These are phyloP conservation scores for Bryopsis sp. DNA, from an alignment of 139 green algal species.

Conservation along the genomic window DNA sequence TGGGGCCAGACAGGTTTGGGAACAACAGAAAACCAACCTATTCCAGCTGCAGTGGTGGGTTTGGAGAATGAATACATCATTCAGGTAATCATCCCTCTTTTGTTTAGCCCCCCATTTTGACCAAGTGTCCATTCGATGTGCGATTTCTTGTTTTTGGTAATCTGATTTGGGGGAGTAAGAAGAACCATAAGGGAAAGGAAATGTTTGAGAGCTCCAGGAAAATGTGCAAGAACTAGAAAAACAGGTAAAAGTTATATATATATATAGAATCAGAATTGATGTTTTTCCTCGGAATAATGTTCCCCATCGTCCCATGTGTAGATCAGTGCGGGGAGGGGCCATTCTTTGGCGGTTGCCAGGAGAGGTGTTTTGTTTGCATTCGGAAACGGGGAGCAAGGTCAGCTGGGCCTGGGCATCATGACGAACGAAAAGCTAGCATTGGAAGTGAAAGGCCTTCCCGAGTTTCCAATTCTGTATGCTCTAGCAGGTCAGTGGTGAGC, in stretches of 20 bases:
- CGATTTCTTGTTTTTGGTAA: no score
- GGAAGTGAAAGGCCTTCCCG: slow-evolving; percentile 24
- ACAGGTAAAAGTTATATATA: no score
- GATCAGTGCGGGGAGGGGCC: slow-evolving; percentile 45
- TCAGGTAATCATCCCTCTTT: slow-evolving; percentile 28
- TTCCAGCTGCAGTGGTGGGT: slow-evolving; percentile 27
- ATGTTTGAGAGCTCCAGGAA: no score
- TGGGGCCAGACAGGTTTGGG: slow-evolving; percentile 60
- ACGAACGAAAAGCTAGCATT: slow-evolving; percentile 13
- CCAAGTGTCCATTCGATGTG: background rate
- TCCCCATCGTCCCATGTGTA: no score
- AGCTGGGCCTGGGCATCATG: slow-evolving; percentile 29
- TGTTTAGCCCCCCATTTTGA: background rate
- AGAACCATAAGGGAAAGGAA: no score
- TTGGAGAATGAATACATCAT: slow-evolving; percentile 35
- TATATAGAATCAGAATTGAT: no score
- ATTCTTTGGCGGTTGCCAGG: slow-evolving; percentile 42
- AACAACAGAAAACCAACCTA: slow-evolving; percentile 32
- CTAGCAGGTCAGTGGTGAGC: no score
- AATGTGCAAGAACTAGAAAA: no score
- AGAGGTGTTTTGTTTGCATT: slow-evolving; percentile 37
- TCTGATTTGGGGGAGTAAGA: no score
- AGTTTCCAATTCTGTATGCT: slow-evolving; percentile 24
- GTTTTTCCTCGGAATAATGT: no score
- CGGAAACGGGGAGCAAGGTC: slow-evolving; percentile 40